Percentiles rank a stretch among this genome's conserved stretches.
phyloP scores from a whole-genome alignment of 805 yeast genomes.

The Cyberlindnera mycetangii region DNA sequence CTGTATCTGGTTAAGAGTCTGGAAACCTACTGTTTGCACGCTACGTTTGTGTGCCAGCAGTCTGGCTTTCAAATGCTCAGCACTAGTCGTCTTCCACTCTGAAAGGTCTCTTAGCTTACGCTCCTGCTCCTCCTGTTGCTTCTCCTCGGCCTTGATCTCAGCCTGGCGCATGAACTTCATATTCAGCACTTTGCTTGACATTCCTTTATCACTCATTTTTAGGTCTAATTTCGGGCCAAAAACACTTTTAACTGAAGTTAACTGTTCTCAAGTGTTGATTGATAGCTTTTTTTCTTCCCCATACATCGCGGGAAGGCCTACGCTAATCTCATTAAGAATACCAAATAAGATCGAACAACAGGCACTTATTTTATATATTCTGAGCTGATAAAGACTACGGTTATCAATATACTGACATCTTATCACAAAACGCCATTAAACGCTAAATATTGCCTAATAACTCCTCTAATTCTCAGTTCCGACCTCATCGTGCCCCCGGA shows the following conservation, averaged over 20 bases:
- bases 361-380: too few species aligned
- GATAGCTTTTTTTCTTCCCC: too few species aligned
- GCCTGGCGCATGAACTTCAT: slow-evolving; percentile 72
- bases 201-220: slow-evolving; percentile 14
- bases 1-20: slow-evolving; percentile 33
- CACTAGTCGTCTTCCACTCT: slow-evolving; percentile 30
- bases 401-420: too few species aligned
- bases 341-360: too few species aligned
- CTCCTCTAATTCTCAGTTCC: slow-evolving; percentile 1
- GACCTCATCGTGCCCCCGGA: background rate
- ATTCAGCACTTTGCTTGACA: slow-evolving; percentile 73
- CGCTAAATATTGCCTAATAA: too few species aligned
- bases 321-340: too few species aligned
- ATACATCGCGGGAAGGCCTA: too few species aligned
- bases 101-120: slow-evolving; percentile 42
- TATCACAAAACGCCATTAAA: too few species aligned
- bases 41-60: slow-evolving; percentile 28
- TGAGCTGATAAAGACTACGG: too few species aligned
- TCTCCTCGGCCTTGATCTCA: slow-evolving; percentile 32
- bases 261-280: background rate
- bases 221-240: too few species aligned
- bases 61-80: slow-evolving; percentile 28
- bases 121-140: slow-evolving; percentile 33
- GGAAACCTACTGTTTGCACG: slow-evolving; percentile 39
- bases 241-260: too few species aligned